phyloP scores from a whole-genome alignment of 305 asterid species.

The Fraxinus dipetala region DNA sequence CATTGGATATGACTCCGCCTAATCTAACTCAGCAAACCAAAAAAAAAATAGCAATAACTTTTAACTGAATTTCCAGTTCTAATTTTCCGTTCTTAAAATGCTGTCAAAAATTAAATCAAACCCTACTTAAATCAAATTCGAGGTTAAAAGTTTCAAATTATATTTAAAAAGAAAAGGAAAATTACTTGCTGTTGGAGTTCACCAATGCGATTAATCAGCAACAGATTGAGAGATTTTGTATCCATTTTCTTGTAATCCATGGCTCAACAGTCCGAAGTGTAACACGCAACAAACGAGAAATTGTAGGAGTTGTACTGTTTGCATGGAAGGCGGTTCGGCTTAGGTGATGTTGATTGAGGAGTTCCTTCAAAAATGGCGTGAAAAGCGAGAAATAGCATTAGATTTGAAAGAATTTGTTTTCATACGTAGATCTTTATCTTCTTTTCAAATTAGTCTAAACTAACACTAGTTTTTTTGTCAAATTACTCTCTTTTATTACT shows the following conservation, averaged over 20 bases:
- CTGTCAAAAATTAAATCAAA: background rate
- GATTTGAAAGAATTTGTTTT: background rate
- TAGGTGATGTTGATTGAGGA: background rate
- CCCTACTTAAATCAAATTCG: background rate
- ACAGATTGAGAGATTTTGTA: constrained; percentile 24
- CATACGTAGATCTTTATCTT: background rate
- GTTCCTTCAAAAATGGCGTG: background rate
- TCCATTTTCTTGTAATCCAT: constrained; percentile 30
- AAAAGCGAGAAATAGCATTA: background rate
- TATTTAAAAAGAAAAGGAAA: background rate
- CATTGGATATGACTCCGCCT: background rate
- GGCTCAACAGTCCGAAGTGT: background rate
- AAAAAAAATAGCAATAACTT: background rate
- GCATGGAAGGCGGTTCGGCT: background rate
- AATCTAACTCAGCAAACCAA: constrained; percentile 1
- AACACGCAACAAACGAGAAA: constrained; percentile 1
- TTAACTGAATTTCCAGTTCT: background rate
- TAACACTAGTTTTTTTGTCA: background rate
- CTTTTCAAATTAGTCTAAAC: background rate
- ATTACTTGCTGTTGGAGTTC: constrained; percentile 35
- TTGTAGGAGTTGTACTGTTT: background rate
- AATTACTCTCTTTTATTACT: background rate
- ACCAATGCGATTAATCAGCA: constrained; percentile 27
- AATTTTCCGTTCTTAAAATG: background rate
- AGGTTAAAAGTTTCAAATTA: background rate